Base-by-base conservation (phyloP, 805 yeast genomes). In the Saccharomyces eubayanus region DNA sequence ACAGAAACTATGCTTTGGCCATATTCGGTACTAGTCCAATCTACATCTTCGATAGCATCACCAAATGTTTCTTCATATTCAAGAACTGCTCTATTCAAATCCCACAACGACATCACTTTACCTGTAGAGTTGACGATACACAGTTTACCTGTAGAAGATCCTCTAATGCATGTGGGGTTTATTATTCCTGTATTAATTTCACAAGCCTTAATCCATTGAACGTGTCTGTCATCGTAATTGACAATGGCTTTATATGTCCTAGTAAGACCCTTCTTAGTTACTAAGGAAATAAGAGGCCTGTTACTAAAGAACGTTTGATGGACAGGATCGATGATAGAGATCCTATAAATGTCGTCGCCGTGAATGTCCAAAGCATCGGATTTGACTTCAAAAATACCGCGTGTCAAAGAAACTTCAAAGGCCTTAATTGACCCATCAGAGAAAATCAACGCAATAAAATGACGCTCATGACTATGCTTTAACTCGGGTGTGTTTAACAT, bases 1-100 rank as follows among this genome's bases (percentile, higher is more conserved):
- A 90, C 83, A 0, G 96, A 85, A 30, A 91, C 72, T 5, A 91
- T 80, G 46, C 90, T 85, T 63, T 84, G 88, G 36, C 81, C 79
- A 54, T 73, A 77, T 11, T 74, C 75, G 1, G 85, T 82, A 51
- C 85, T 79, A 0, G 96, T 87, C 97, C 97, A 91, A 69, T 91
- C 97, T 28, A 91, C 73, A 66, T 90, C 97, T 27, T 75, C 68
- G 6, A 90, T 81, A 14, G 57, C 53, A 10, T 67, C 77, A 0
- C 66, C 67, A 57, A 75, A 77, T 1, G 53, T 51, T 53, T 74
- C 77, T 49, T 74, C 75, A 60, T 80, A 86, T 64, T 87, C 96
- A 51, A 88, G 69, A 1, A 87, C 81, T 3, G 84, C 80, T 30
- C 84, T 74, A 47, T 76, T 77, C 40, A 84, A 73, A 67, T 90